Percentiles rank a stretch among this genome's conserved stretches.
Conservation (phyloP, 805 yeast species). For the Wickerhamiella kazuoi region DNA sequence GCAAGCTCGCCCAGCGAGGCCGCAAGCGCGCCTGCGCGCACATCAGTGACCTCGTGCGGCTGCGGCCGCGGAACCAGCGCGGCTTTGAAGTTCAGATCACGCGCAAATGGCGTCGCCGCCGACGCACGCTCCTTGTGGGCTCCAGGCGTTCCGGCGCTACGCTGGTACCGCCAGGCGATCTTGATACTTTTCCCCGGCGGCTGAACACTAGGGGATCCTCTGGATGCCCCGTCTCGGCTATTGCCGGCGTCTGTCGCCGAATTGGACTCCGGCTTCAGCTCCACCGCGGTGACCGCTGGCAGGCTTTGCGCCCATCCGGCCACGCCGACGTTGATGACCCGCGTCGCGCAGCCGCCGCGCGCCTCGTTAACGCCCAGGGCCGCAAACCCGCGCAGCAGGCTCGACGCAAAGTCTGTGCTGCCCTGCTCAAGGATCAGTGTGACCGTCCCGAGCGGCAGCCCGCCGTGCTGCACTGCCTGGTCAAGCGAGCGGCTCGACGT, state of each 20-base stretch:
- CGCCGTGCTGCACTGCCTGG: slow-evolving; percentile 57
- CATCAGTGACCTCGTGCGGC: slow-evolving; percentile 9
- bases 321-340: slow-evolving; percentile 11
- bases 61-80: slow-evolving; percentile 11
- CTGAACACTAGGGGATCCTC: no score
- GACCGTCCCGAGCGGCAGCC: slow-evolving; percentile 63
- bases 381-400: slow-evolving; percentile 48
- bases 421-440: slow-evolving; percentile 48
- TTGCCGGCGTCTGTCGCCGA: slow-evolving; percentile 53
- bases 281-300: slow-evolving; percentile 38
- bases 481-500: slow-evolving; percentile 71
- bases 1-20: slow-evolving; percentile 29
- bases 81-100: slow-evolving; percentile 8
- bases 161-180: slow-evolving; percentile 89
- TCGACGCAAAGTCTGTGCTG: slow-evolving; percentile 67
- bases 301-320: slow-evolving; percentile 12
- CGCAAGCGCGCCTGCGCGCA: slow-evolving; percentile 6
- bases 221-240: no score
- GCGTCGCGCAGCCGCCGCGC: slow-evolving; percentile 27
- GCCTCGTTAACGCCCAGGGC: slow-evolving; percentile 52
- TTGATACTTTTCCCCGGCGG: slow-evolving; percentile 40
- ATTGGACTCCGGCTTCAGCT: slow-evolving; percentile 12
- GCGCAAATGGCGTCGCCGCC: slow-evolving; percentile 7
- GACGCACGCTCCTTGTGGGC: slow-evolving; percentile 13
- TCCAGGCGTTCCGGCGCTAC: slow-evolving; percentile 15